Evolutionary conservation across 768 basidiomycete species (phyloP).

Genomic region (Leucosporidium scottii): DNA sequence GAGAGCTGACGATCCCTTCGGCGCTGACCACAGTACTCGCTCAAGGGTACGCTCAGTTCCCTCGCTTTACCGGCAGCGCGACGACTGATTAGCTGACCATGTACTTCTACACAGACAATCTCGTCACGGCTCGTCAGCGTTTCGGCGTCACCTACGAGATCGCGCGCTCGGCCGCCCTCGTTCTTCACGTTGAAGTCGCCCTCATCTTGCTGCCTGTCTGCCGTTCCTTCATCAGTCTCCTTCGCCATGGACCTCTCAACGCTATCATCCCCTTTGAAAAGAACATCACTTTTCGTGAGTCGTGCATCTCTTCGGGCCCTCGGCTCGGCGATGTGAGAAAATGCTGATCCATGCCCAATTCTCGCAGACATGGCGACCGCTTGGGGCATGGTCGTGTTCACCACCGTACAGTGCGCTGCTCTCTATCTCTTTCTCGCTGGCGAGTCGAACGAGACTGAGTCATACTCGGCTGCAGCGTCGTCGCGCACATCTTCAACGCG

Average conservation of each 20-base stretch:
- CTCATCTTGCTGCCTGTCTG: constrained; percentile 94
- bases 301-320: no score
- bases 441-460: constrained; percentile 17
- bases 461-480: background rate
- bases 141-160: constrained; percentile 7
- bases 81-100: no score
- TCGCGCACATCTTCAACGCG: constrained; percentile 60
- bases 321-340: background rate
- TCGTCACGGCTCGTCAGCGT: constrained; percentile 51
- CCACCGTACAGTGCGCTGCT: constrained; percentile 66
- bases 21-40: constrained; percentile 19
- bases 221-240: constrained; percentile 83
- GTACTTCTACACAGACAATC: constrained; percentile 64
- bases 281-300: constrained; percentile 65
- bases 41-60: constrained; percentile 21
- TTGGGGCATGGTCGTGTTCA: constrained; percentile 78
- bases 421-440: constrained; percentile 49
- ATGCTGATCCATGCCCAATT: background rate
- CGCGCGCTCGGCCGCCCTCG: constrained; percentile 58
- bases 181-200: constrained; percentile 82
- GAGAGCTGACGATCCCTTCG: background rate
- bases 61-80: no score
- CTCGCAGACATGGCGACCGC: constrained; percentile 65
- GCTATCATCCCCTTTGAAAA: constrained; percentile 87
- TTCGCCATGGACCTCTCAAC: constrained; percentile 78